Conservation (phyloP, 495 filamentous ascomycete genomes). For the Penicillium egyptiacum region DNA sequence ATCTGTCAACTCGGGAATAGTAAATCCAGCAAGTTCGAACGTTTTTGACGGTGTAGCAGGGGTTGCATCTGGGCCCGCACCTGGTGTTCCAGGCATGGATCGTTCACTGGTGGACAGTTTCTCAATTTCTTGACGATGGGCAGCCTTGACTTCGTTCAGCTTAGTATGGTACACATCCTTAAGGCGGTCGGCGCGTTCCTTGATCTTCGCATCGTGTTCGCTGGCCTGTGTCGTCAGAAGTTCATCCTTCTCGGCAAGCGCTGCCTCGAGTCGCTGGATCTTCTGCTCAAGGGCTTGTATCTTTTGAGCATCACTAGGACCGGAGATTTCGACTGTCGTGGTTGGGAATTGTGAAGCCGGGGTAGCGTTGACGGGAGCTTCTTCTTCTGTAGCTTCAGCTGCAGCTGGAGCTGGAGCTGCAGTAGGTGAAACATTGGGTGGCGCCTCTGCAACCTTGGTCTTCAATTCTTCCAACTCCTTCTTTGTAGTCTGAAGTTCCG, state of each 20-base stretch:
- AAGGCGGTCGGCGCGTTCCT: constrained; percentile 68
- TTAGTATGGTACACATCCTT: constrained; percentile 69
- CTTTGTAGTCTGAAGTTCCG: constrained; percentile 48
- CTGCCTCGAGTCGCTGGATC: constrained; percentile 49
- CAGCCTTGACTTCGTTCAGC: constrained; percentile 59
- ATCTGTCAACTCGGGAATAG: constrained; percentile 50
- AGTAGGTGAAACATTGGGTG: constrained; percentile 14
- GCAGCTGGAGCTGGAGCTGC: background rate
- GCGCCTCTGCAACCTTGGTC: constrained; percentile 35
- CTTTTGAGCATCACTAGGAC: constrained; percentile 34
- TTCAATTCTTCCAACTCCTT: constrained; percentile 43
- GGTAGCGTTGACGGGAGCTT: constrained; percentile 35
- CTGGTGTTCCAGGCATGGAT: constrained; percentile 33
- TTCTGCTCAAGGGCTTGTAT: constrained; percentile 46
- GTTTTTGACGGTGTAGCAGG: constrained; percentile 42
- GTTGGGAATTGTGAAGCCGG: constrained; percentile 44
- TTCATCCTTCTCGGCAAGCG: constrained; percentile 48
- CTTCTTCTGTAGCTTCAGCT: constrained; percentile 16
- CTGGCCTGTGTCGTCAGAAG: constrained; percentile 38
- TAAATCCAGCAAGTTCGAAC: constrained; percentile 20
- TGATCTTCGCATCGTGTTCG: constrained; percentile 57
- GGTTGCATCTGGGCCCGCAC: constrained; percentile 25
- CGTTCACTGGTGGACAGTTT: constrained; percentile 64
- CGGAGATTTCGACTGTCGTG: constrained; percentile 23
- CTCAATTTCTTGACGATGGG: constrained; percentile 58